A percentile compares a stretch with the other conserved stretches of the same genome.
Evolutionary conservation across 2,329 filamentous ascomycete genomes (phyloP).

Genomic region (Cladophialophora bantiana): DNA sequence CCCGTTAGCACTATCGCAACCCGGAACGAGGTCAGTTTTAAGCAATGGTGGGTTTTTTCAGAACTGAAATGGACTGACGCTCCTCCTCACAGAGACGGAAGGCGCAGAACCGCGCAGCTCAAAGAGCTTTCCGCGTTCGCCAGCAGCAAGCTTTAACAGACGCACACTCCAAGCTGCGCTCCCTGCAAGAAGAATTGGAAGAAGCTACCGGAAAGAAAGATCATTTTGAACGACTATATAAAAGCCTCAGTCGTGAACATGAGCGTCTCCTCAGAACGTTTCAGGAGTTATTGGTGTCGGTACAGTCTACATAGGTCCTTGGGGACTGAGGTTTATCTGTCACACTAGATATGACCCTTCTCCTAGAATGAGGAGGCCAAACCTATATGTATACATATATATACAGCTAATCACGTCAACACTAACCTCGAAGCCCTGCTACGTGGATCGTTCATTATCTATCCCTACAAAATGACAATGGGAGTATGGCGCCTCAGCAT

Average conservation of each 20-base stretch:
- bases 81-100: constrained; percentile 62
- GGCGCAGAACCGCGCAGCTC: constrained; percentile 90
- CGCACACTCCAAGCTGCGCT: constrained; percentile 15
- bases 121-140: constrained; percentile 90
- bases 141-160: constrained; percentile 74
- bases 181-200: constrained; percentile 23
- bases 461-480: background rate
- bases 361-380: background rate
- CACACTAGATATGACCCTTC: background rate
- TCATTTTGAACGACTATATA: constrained; percentile 24
- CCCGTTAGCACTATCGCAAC: constrained; percentile 16
- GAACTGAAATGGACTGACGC: constrained; percentile 69
- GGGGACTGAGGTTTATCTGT: background rate
- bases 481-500: background rate
- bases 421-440: background rate
- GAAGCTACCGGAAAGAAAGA: constrained; percentile 19
- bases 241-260: constrained; percentile 22
- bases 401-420: background rate
- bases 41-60: background rate
- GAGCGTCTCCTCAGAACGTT: constrained; percentile 21
- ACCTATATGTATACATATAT: background rate
- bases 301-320: background rate
- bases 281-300: constrained; percentile 8
- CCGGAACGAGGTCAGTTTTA: constrained; percentile 24
- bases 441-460: background rate